These are phyloP conservation scores for Carex parvula DNA, from an alignment of 176 grass and related monocot species.

Conservation along the genomic window DNA sequence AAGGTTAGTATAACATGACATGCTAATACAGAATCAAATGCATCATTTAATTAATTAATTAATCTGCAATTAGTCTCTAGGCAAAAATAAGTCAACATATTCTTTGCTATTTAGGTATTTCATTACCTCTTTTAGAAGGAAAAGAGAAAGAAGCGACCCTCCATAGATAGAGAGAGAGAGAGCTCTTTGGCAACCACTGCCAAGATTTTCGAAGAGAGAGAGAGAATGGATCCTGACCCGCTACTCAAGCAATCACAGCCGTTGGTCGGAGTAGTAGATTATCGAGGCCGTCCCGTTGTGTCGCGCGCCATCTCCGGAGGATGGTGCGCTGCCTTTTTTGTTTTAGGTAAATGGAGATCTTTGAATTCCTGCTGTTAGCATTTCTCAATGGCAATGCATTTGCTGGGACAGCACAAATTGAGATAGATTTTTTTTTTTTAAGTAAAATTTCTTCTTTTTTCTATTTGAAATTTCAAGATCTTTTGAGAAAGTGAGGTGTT, in stretches of 20 bases:
- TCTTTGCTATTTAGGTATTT: neutral
- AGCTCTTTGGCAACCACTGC: too few species aligned
- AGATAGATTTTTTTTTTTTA: neutral
- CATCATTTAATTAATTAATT: too few species aligned
- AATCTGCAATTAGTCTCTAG: neutral
- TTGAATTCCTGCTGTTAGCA: neutral
- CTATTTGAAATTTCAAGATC: neutral
- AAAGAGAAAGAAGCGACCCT: neutral
- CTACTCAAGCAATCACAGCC: neutral
- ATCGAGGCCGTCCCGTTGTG: slow-evolving; percentile 35
- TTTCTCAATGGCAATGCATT: neutral
- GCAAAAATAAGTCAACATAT: neutral
- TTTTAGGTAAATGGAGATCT: slow-evolving; percentile 31
- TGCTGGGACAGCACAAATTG: too few species aligned
- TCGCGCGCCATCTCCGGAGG: slow-evolving; percentile 31
- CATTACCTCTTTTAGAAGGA: neutral
- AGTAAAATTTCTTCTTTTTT: neutral
- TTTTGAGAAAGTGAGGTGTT: too few species aligned
- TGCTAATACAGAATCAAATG: too few species aligned
- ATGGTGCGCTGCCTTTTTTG: slow-evolving; percentile 51
- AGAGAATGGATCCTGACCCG: slow-evolving; percentile 14
- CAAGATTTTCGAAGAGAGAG: too few species aligned
- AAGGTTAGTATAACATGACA: too few species aligned
- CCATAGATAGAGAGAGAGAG: neutral
- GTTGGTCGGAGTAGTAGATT: slow-evolving; percentile 38